Evolutionary conservation across 1,284 basidiomycete species (phyloP).

Genomic region (Chiua sp.): DNA sequence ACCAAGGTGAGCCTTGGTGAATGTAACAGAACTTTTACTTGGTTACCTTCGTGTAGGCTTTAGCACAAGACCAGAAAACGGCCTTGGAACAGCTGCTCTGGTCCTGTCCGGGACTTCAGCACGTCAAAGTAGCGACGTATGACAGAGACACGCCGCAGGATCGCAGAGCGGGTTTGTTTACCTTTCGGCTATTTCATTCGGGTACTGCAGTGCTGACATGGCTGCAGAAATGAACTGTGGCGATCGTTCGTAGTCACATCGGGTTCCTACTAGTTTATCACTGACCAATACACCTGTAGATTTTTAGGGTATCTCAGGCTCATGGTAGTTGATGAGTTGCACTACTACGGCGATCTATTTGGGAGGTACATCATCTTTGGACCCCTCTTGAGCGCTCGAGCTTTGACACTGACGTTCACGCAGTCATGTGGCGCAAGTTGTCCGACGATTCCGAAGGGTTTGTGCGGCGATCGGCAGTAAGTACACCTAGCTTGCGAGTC

Average conservation of each 20-base stretch:
- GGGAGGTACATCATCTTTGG: constrained; percentile 57
- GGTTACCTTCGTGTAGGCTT: constrained; percentile 55
- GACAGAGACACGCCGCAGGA: constrained; percentile 89
- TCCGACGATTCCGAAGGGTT: constrained; percentile 78
- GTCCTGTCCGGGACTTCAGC: constrained; percentile 65
- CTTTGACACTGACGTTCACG: constrained; percentile 4
- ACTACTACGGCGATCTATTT: constrained; percentile 77
- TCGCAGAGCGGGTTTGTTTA: constrained; percentile 53
- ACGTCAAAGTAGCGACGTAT: constrained; percentile 78
- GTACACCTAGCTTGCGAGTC: constrained; percentile 28
- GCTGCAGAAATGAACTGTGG: constrained; percentile 76
- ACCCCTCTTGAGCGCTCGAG: too few species aligned
- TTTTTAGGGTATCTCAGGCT: constrained; percentile 80
- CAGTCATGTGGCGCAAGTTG: constrained; percentile 82
- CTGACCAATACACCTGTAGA: constrained; percentile 40
- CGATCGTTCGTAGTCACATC: constrained; percentile 54
- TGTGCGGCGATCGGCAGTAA: constrained; percentile 87
- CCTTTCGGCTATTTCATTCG: background rate
- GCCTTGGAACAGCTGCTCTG: constrained; percentile 72
- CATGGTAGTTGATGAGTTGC: constrained; percentile 86
- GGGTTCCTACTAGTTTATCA: background rate
- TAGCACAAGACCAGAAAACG: constrained; percentile 87
- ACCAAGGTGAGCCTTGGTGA: constrained; percentile 65
- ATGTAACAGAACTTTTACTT: too few species aligned
- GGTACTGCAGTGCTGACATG: background rate